A percentile compares a stretch with the other conserved stretches of the same genome.
phyloP scores from a whole-genome alignment of 306 rosid species.

The Cucurbita moschata region DNA sequence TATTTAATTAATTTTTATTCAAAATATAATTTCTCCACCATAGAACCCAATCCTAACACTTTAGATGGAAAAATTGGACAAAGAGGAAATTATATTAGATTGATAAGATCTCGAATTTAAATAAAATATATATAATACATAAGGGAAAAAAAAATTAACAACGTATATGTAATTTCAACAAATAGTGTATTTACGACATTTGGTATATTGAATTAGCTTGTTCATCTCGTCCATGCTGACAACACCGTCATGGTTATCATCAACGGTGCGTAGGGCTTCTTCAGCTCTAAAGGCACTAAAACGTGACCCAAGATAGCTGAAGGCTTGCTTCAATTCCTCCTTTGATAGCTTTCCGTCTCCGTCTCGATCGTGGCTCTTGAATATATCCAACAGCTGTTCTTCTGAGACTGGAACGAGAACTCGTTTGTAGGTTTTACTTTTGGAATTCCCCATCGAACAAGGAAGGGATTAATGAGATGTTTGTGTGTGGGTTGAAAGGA shows the following conservation, averaged over 20 bases:
- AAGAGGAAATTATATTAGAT: too few relatives aligned
- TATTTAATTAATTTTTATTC: too few relatives aligned
- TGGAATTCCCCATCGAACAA: neutral
- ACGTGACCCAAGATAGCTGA: neutral
- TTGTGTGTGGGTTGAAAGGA: neutral
- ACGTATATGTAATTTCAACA: neutral
- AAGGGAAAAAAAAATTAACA: too few relatives aligned
- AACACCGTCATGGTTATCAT: neutral
- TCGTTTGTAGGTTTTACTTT: neutral
- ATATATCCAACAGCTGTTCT: neutral
- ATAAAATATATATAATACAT: too few relatives aligned
- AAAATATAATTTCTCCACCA: too few relatives aligned
- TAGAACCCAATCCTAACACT: too few relatives aligned
- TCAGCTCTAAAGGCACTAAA: neutral
- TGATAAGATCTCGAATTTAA: too few relatives aligned
- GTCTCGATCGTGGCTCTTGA: constrained; percentile 1
- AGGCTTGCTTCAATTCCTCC: constrained; percentile 14
- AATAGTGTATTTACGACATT: neutral
- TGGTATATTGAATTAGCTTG: neutral
- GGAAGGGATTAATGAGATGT: neutral
- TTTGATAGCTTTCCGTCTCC: constrained; percentile 9
- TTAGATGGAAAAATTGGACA: too few relatives aligned
- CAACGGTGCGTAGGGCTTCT: neutral
- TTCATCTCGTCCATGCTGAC: neutral
- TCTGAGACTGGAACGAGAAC: neutral